Conservation (phyloP, 2,329 filamentous ascomycete species). For the Epichloe brachyelytri region DNA sequence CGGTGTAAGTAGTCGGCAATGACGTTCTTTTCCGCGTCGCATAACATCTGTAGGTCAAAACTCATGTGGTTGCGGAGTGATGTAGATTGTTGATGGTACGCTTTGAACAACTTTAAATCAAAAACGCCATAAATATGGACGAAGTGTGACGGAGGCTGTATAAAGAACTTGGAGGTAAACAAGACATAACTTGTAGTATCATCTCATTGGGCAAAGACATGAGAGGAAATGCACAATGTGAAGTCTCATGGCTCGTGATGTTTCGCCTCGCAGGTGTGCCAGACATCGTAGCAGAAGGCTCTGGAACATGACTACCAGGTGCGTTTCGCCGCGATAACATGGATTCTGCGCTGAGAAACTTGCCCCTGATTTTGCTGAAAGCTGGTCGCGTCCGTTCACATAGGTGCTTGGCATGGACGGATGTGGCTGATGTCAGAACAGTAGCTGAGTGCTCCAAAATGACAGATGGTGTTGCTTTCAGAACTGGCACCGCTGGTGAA, state of each 20-base stretch:
- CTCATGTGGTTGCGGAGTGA: background rate
- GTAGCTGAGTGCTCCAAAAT: fast-evolving
- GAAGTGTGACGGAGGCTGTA: background rate
- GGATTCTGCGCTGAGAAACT: too few relatives aligned
- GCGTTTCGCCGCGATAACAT: too few relatives aligned
- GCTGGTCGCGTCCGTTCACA: fast-evolving
- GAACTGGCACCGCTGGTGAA: too few relatives aligned
- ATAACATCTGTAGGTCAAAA: background rate
- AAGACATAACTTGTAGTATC: background rate
- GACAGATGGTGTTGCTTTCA: too few relatives aligned
- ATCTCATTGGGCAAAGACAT: background rate
- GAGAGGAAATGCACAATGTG: background rate
- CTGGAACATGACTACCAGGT: too few relatives aligned
- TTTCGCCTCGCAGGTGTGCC: too few relatives aligned
- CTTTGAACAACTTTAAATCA: background rate
- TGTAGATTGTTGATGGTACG: background rate
- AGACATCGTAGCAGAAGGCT: too few relatives aligned
- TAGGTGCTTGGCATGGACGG: too few relatives aligned
- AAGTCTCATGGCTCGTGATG: too few relatives aligned
- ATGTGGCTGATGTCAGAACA: too few relatives aligned
- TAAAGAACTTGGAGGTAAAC: background rate
- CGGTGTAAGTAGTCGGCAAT: background rate
- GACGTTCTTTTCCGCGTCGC: background rate
- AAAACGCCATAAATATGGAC: background rate
- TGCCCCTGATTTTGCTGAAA: too few relatives aligned